A percentile compares a stretch with the other conserved stretches of the same genome.
phyloP scores from a whole-genome alignment of 768 basidiomycete genomes.

The Lanmaoa pseudosensibilis region DNA sequence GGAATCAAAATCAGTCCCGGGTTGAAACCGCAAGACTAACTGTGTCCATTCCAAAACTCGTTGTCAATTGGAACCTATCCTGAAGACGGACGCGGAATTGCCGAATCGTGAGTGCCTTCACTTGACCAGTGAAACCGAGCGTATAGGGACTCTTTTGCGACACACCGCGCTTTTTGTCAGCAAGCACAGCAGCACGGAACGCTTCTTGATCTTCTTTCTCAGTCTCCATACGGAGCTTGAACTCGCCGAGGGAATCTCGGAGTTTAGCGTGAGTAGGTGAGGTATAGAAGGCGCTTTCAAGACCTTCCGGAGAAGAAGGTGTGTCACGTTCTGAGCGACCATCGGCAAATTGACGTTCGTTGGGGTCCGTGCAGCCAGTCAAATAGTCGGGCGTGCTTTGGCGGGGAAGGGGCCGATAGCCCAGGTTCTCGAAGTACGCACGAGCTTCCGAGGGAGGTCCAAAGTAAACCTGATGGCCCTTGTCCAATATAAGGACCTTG shows the following conservation, averaged over 20 bases:
- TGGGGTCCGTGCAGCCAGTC: constrained; percentile 79
- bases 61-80: constrained; percentile 74
- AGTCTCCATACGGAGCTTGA: constrained; percentile 54
- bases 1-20: neutral
- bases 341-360: constrained; percentile 77
- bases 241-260: constrained; percentile 51
- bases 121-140: constrained; percentile 73
- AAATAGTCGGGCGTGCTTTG: constrained; percentile 88
- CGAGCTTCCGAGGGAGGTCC: constrained; percentile 75
- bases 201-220: constrained; percentile 69
- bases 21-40: constrained; percentile 38
- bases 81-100: constrained; percentile 76
- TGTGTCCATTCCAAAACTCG: constrained; percentile 61
- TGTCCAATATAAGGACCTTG: constrained; percentile 81
- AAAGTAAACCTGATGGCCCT: constrained; percentile 80
- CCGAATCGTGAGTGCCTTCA: constrained; percentile 64
- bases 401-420: constrained; percentile 72
- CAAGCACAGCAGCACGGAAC: constrained; percentile 73
- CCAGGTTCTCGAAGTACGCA: constrained; percentile 72
- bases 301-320: constrained; percentile 60
- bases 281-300: constrained; percentile 60
- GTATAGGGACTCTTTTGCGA: constrained; percentile 82
- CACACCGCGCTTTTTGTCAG: constrained; percentile 77
- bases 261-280: constrained; percentile 49
- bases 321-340: constrained; percentile 59